Percentiles rank a stretch among this genome's conserved stretches.
Evolutionary conservation across 208 protist species (phyloP).

Genomic region (Novymonas esmeraldas): DNA sequence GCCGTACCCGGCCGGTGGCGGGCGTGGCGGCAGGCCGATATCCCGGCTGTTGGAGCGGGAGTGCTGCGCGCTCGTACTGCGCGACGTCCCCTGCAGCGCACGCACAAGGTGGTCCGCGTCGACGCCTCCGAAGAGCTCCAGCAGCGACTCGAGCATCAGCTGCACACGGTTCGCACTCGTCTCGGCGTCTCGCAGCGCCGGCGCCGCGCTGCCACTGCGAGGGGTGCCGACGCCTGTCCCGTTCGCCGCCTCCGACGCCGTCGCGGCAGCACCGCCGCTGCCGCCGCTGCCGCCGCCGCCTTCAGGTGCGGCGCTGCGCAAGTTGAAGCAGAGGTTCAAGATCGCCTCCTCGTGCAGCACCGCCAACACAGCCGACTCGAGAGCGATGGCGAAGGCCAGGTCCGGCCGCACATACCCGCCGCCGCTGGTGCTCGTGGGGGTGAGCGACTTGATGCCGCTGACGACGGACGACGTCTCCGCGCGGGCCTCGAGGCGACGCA

Average conservation of each 20-base stretch:
- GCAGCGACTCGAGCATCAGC: slow-evolving; percentile 61
- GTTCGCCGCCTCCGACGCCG: background rate
- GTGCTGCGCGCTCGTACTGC: slow-evolving; percentile 15
- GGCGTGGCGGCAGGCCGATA: slow-evolving; percentile 31
- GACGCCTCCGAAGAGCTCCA: slow-evolving; percentile 79
- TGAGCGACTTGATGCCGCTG: slow-evolving; percentile 36
- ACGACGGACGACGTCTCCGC: slow-evolving; percentile 41
- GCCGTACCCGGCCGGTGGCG: slow-evolving; percentile 20
- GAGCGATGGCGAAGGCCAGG: slow-evolving; percentile 76
- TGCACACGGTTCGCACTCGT: slow-evolving; percentile 19
- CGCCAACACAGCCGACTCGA: slow-evolving; percentile 63
- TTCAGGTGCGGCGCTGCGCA: slow-evolving; percentile 15
- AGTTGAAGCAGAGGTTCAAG: slow-evolving; percentile 67
- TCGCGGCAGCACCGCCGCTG: background rate
- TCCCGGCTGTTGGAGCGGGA: slow-evolving; percentile 35
- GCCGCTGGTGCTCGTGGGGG: slow-evolving; percentile 29
- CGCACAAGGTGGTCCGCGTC: slow-evolving; percentile 26
- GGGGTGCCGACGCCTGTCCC: background rate
- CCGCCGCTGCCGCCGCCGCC: slow-evolving; percentile 12
- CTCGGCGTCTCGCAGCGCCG: slow-evolving; percentile 10
- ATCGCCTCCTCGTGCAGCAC: slow-evolving; percentile 77
- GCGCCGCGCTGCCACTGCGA: background rate
- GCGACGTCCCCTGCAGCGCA: slow-evolving; percentile 25
- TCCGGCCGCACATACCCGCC: slow-evolving; percentile 67
- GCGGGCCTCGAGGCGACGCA: slow-evolving; percentile 43